A percentile compares a stretch with the other conserved stretches of the same genome.
Conservation (phyloP, 225 moss, liverwort and hornwort species). For the Physcomitrellopsis africana region DNA sequence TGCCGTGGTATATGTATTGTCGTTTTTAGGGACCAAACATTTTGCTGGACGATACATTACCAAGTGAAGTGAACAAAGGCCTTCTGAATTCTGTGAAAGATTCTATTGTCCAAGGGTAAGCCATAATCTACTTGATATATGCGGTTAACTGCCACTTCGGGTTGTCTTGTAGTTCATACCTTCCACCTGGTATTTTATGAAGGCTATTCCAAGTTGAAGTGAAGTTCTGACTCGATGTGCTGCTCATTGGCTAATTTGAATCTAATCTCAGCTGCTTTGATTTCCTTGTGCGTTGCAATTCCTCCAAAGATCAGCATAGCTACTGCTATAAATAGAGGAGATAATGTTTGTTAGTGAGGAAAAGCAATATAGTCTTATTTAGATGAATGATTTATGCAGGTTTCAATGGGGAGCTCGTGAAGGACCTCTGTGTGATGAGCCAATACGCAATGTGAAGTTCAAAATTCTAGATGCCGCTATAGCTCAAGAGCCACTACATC, state of each 20-base stretch:
- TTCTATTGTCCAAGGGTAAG: slow-evolving; percentile 98
- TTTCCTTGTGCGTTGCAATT: not conserved
- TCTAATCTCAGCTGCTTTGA: not conserved
- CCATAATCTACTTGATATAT: not conserved
- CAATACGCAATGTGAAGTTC: slow-evolving; percentile 96
- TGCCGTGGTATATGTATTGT: not conserved
- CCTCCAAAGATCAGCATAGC: not conserved
- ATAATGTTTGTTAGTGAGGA: not conserved
- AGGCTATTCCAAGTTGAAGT: not conserved
- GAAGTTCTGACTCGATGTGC: not conserved
- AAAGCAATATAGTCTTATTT: slow-evolving; percentile 9
- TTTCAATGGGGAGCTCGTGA: slow-evolving; percentile 99
- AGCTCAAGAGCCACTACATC: slow-evolving; percentile 93
- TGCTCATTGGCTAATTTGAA: not conserved
- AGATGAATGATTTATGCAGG: slow-evolving; percentile 40
- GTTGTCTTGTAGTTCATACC: slow-evolving; percentile 1
- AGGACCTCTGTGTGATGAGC: slow-evolving; percentile 97
- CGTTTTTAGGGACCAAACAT: slow-evolving; percentile 87
- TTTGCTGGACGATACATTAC: slow-evolving; percentile 90
- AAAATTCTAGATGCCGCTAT: slow-evolving; percentile 95
- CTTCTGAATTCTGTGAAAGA: slow-evolving; percentile 91
- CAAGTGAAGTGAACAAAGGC: slow-evolving; percentile 97
- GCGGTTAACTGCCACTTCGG: slow-evolving; percentile 1
- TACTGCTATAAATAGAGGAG: not conserved
- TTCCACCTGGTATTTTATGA: not conserved